Evolutionary conservation across 2,329 filamentous ascomycete species (phyloP), one percentile per base, ranked within the genome.

Genomic region (Colletotrichum nymphaeae): DNA sequence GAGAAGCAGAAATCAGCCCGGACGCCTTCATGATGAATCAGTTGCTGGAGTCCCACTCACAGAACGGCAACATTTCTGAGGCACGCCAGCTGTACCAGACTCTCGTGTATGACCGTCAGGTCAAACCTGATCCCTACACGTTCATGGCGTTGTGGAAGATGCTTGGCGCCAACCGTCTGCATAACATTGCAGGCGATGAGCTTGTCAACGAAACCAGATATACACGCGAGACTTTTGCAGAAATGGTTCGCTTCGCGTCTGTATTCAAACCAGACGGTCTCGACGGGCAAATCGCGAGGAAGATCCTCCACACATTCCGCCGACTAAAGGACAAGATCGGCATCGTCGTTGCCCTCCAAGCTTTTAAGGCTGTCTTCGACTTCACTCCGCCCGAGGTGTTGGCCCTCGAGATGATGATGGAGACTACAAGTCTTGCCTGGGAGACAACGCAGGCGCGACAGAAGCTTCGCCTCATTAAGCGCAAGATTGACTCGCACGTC

Each of bases 21-120:
- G 92, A 94, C 78, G 90, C 91, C 9, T 93, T 92, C 80, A 93
- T 95, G 83, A 90, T 95, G 87, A 97, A 96, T 81, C 93, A 95
- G 78, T 84, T 95, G 26, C 88, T 97, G 30, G 90, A 91, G 73
- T 90, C 91, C 7, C 88, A 92, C 74, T 86, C 93, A 59, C 88
- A 91, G 73, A 88, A 88, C 71, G 89, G 89, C 63, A 85, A 90
- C 65, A 85, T 87, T 57, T 81, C 83, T 28, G 84, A 88, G 63
- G 89, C 93, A 0, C 86, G 88, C 77, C 79, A 82, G 3, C 86
- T 91, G 35, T 94, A 91, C 80, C 80, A 83, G 11, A 80, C 83
- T 22, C 87, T 94, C 78, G 87, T 88, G 35, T 76, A 81, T 11
- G 82, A 86, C 30, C 83, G 84, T 46, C 83, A 82, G 37, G 80